phyloP scores from a whole-genome alignment of 2,329 filamentous ascomycete genomes.

The Sporothrix curviconia region DNA sequence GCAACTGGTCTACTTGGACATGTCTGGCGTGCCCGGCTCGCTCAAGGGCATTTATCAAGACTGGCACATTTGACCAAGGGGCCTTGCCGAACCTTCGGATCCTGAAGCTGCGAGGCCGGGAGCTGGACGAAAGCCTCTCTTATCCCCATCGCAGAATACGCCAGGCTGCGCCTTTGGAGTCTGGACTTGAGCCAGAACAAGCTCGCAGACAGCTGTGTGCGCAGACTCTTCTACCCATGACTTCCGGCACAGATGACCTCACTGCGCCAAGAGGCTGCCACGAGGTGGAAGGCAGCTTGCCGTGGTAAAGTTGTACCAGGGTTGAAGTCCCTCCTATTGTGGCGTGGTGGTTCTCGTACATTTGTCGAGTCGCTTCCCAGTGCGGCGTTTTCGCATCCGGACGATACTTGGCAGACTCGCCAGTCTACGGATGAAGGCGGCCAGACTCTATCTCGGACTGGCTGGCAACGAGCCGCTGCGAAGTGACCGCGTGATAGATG shows the following conservation, averaged over 20 bases:
- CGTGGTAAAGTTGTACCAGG: background rate
- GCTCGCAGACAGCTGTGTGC: constrained; percentile 40
- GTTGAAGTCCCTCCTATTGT: constrained; percentile 25
- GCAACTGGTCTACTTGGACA: constrained; percentile 45
- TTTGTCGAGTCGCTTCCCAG: constrained; percentile 45
- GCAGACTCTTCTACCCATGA: constrained; percentile 26
- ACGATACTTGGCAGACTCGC: constrained; percentile 44
- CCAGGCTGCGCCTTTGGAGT: constrained; percentile 44
- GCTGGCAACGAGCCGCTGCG: constrained; percentile 28
- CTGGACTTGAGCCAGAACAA: constrained; percentile 48
- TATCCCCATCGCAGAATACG: constrained; percentile 30
- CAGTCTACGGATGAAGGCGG: constrained; percentile 30
- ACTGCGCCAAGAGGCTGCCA: constrained; percentile 28
- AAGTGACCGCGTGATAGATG: constrained; percentile 28
- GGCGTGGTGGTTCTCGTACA: constrained; percentile 38
- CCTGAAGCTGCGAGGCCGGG: constrained; percentile 43
- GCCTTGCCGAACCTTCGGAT: constrained; percentile 43
- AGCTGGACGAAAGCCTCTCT: constrained; percentile 38
- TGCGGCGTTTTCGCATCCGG: constrained; percentile 36
- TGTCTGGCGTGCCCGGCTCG: constrained; percentile 44
- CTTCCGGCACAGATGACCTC: constrained; percentile 4
- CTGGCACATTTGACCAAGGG: constrained; percentile 16
- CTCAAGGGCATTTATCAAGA: constrained; percentile 27
- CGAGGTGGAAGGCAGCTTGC: constrained; percentile 40
- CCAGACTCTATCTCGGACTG: constrained; percentile 27